Conservation (phyloP, 768 basidiomycete genomes). For the Phylloporus sp. region DNA sequence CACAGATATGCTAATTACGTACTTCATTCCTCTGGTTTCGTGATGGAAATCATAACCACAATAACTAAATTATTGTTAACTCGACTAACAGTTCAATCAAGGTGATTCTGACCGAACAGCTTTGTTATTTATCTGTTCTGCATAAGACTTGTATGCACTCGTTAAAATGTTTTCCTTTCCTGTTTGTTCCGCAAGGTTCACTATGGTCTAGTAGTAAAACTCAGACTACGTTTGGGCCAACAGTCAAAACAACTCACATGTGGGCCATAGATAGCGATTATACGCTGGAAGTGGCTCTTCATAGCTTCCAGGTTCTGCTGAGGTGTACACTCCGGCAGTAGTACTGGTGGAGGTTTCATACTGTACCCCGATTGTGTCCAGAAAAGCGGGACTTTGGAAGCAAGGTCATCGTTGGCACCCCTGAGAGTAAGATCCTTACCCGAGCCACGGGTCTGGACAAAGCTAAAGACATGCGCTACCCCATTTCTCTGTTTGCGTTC, state of each 20-base stretch:
- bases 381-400: conserved; percentile 72
- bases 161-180: conserved; percentile 87
- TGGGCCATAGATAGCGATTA: conserved; percentile 67
- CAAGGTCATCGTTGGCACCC: neutral
- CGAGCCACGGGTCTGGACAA: conserved; percentile 89
- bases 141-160: conserved; percentile 68
- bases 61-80: conserved; percentile 44
- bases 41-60: conserved; percentile 89
- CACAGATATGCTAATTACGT: conserved; percentile 20
- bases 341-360: conserved; percentile 81
- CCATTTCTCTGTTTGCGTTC: conserved; percentile 57
- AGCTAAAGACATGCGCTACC: conserved; percentile 75
- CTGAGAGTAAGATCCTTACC: conserved; percentile 41
- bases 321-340: conserved; percentile 70
- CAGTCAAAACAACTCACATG: conserved; percentile 47
- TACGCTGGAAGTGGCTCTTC: conserved; percentile 68
- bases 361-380: conserved; percentile 90
- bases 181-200: conserved; percentile 88
- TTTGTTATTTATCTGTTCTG: conserved; percentile 50
- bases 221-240: conserved; percentile 5
- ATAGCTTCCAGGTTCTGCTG: conserved; percentile 69
- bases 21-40: conserved; percentile 96
- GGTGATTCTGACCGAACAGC: conserved; percentile 50
- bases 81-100: neutral
- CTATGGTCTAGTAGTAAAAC: conserved; percentile 50